Base-by-base conservation (phyloP, 192 early-diverging fungal genomes). In the Chytriomyces confervae region DNA sequence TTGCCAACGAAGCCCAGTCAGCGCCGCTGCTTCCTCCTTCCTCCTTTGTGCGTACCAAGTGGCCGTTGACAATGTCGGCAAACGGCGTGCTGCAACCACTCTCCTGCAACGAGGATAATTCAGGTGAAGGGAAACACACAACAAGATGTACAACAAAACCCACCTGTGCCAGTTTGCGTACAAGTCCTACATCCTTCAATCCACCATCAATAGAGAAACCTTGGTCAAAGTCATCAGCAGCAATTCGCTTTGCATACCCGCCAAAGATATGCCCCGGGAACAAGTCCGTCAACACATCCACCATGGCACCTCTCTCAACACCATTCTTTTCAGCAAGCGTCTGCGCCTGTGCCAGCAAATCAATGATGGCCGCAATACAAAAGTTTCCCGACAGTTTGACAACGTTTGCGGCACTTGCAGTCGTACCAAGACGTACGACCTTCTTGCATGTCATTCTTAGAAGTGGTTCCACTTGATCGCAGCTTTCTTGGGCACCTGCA, bases 131-230 rank as follows among this genome's bases (percentile, higher is more conserved):
- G 24, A 27, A 27, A 27, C 24, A 27, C 24, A 27, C 24, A 27
- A 27, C 0, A 0, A 27, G 24, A 27, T 27, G 24, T 27, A 27
- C 24, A 27, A 27, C 0, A 27, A 27, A 27, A 27, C 24, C 24
- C 24, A 27, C 24, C 24, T 27, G 24, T 8, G 78, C 78, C 62
- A 79, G 69, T 18, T 65, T 49, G 27, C 43, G 0, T 47, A 83
- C 66, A 27, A 83, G 57, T 47, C 82, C 82, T 6, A 80, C 82
- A 76, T 84, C 82, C 69, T 84, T 84, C 50, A 84, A 50, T 53
- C 82, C 82, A 43, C 82, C 80, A 24, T 50, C 51, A 47, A 84
- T 77, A n/a, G 77, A 24, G 61, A 84, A 84, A 5, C 82, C 82
- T 49, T 53, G 50, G 11, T n/a, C 70, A 64, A 78, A 82, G 13